Base-by-base conservation (phyloP, 2,329 filamentous ascomycete genomes). In the Ascochyta clinopodiicola region DNA sequence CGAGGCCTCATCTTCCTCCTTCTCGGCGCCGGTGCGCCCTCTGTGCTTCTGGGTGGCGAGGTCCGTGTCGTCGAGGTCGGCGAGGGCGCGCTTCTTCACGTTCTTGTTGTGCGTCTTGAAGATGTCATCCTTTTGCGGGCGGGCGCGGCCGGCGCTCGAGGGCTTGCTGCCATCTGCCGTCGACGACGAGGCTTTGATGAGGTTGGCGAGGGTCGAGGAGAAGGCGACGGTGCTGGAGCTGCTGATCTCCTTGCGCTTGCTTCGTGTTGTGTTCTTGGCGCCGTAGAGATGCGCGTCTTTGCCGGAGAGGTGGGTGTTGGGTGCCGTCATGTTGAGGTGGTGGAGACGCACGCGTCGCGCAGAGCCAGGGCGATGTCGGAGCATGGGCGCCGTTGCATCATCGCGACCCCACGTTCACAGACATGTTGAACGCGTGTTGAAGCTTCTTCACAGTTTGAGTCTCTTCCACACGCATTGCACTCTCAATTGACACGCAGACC, bases 181-280 rank as follows among this genome's bases (percentile, higher is more conserved):
- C 21, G 78, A 62, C 22, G 82, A 74, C 31, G 82, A 78, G 58
- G 79, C 59, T 54, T 70, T 71, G 77, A 97, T 91, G 51, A 97
- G 86, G 40, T 88, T 90, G 65, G 90, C 89, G 60, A 98, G 86
- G 62, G 95, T 90, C 10, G 91, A 91, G n/a, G 90, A 87, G 79
- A 99, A 98, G 71, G 92, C 87, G 50, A 96, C 85, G 39, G 86
- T 87, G 17, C 86, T 88, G 17, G 92, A 85, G 17, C 86, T 86
- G 19, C 83, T 81, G 53, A 91, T 85, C 68, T 89, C 86, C 69
- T 86, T 88, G 70, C 84, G 84, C 66, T 79, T 76, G 29, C 61
- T 56, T 51, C 66, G 64, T 72, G 72, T 57, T 75, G 92, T 94
- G 10, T 84, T 80, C 34, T 86, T 85, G 47, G 88, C 84, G 69